Evolutionary conservation across 257 asterid genomes (phyloP), one percentile per base, ranked within the genome.

Genomic region (Forsythia suspensa): DNA sequence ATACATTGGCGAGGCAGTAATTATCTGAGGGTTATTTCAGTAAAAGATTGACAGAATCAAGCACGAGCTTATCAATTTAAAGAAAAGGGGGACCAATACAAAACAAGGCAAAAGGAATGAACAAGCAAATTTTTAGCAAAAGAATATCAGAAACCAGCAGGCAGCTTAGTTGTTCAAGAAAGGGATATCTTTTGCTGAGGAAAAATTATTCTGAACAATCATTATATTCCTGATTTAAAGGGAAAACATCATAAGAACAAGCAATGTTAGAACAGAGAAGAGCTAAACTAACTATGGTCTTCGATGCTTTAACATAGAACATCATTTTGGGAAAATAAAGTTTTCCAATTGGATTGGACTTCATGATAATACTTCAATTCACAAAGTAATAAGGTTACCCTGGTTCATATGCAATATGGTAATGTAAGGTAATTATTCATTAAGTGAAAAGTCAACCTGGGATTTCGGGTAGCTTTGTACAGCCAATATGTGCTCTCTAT

Each of bases 401-500:
- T 5, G 66, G 9, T 57, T 57, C 66, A 57, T 7, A n/a, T 20
- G 4, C 8, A 70, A 71, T 70, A 21, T 3, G 76, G 70, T 57
- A 71, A n/a, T 63, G 7, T 8, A 29, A 24, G 66, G 68, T 29
- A 75, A 57, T 51, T 29, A 10, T 69, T 74, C 55, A 63, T 70
- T 78, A 76, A 82, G 70, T 61, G 69, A 82, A 76, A 40, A 71
- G 55, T 80, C 70, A 72, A 93, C 99, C 97, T 95, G 84, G 98
- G 96, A 83, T 93, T 92, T 81, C 91, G 85, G 38, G 99, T 95
- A 83, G 99, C 97, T 92, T 95, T 95, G 86, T 93, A 95, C 82
- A 95, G 88, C 99, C 97, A 93, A 89, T 95, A 95, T 4, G 99
- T 95, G 86, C 98, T 95, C 87, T 95, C 99, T 55, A 95, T 95